A percentile compares a stretch with the other conserved stretches of the same genome.
Evolutionary conservation across 371 early-diverging fungal species (phyloP).

Genomic region (Phascolomyces articulosus): DNA sequence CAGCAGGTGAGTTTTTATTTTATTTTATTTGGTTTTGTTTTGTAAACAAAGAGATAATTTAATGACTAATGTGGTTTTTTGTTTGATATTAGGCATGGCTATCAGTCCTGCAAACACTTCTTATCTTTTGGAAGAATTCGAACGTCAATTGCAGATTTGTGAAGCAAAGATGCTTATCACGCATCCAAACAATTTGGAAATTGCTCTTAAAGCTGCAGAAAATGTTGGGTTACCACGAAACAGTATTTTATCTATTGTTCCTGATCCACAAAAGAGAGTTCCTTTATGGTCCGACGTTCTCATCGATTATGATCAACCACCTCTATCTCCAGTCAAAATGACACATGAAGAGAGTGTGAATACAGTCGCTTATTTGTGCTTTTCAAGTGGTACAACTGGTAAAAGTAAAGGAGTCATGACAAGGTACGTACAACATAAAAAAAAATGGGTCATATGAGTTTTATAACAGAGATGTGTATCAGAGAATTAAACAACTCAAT

Average conservation of each 20-base stretch:
- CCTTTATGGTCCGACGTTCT: conserved; percentile 11
- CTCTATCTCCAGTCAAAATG: background rate
- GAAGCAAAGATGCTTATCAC: conserved; percentile 57
- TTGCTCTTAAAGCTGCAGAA: conserved; percentile 52
- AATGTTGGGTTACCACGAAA: conserved; percentile 41
- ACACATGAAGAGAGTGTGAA: conserved; percentile 9
- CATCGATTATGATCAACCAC: background rate
- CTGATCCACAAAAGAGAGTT: conserved; percentile 10
- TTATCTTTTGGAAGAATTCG: conserved; percentile 70
- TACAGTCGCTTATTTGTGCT: conserved; percentile 13
- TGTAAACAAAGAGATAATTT: no score
- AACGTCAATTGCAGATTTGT: conserved; percentile 67
- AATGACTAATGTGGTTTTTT: no score
- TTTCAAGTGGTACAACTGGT: conserved; percentile 27
- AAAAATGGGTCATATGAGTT: no score
- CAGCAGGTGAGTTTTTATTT: conserved; percentile 5
- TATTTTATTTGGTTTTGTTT: no score
- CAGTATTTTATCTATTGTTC: conserved; percentile 6
- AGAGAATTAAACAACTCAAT: no score
- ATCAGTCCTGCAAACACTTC: conserved; percentile 70
- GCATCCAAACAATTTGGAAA: conserved; percentile 40
- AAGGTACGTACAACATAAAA: conserved; percentile 8
- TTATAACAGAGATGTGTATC: no score
- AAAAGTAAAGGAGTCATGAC: conserved; percentile 24
- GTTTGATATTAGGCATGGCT: conserved; percentile 21